Evolutionary conservation across 805 yeast genomes (phyloP).

Genomic region (Candida nemodendra): DNA sequence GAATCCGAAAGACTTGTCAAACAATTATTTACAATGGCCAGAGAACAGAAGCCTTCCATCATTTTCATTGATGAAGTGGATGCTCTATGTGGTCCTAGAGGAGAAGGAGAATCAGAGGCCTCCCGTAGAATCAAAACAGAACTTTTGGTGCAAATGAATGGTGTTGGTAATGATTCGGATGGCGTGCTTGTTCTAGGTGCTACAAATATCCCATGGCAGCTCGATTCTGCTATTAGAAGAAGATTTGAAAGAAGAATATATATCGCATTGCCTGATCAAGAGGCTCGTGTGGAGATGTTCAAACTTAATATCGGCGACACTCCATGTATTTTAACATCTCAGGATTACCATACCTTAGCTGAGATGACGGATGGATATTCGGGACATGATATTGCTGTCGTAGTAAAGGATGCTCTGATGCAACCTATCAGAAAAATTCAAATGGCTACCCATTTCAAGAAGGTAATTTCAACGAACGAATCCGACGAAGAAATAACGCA

Average conservation of each 20-base stretch:
- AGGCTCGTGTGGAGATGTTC: conserved; percentile 90
- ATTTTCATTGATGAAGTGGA: conserved; percentile 98
- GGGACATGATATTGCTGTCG: conserved; percentile 96
- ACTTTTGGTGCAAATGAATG: conserved; percentile 95
- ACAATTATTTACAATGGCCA: conserved; percentile 91
- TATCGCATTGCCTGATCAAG: conserved; percentile 91
- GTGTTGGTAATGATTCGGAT: conserved; percentile 91
- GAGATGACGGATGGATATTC: conserved; percentile 97
- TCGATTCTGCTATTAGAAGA: conserved; percentile 95
- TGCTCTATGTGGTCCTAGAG: conserved; percentile 96
- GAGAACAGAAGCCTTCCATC: conserved; percentile 93
- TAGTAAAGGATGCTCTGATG: conserved; percentile 96
- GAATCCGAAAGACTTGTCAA: conserved; percentile 95
- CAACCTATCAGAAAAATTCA: conserved; percentile 96
- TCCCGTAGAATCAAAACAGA: conserved; percentile 95
- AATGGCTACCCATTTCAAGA: conserved; percentile 91
- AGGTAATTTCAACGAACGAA: conserved; percentile 44
- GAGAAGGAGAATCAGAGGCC: conserved; percentile 97
- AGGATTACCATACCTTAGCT: conserved; percentile 76
- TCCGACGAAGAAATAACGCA: conserved; percentile 39
- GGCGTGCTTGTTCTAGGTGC: conserved; percentile 97
- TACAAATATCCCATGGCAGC: conserved; percentile 98
- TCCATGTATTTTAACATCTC: conserved; percentile 71
- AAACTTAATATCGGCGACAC: conserved; percentile 89
- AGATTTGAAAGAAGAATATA: conserved; percentile 94